phyloP scores from a whole-genome alignment of 768 basidiomycete genomes.

The Neoboletus brunneissimus region DNA sequence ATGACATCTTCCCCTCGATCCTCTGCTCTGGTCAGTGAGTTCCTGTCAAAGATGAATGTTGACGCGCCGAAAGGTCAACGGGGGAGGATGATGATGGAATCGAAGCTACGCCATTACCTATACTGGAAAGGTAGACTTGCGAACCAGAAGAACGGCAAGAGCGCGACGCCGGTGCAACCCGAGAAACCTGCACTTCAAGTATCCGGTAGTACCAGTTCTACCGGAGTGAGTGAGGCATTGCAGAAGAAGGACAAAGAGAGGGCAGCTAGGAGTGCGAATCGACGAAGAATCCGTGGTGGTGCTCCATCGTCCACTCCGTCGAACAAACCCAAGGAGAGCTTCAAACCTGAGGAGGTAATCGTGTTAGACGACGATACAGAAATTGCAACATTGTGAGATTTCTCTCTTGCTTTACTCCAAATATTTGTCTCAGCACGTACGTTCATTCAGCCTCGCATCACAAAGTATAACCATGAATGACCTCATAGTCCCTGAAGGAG shows the following conservation, averaged over 20 bases:
- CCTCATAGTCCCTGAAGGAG: conserved; percentile 14
- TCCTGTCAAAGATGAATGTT: conserved; percentile 62
- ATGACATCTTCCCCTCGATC: conserved; percentile 85
- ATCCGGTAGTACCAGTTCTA: conserved; percentile 8
- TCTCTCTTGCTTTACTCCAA: neutral
- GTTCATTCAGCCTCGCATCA: conserved; percentile 16
- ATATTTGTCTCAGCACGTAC: neutral
- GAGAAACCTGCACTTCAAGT: conserved; percentile 14
- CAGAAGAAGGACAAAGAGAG: conserved; percentile 71
- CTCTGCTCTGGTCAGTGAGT: conserved; percentile 73
- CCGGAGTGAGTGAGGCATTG: conserved; percentile 65
- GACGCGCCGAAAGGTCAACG: conserved; percentile 56
- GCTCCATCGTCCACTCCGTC: conserved; percentile 34
- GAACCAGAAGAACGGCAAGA: conserved; percentile 24
- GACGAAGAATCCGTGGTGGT: conserved; percentile 78
- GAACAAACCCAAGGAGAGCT: conserved; percentile 10
- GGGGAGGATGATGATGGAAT: conserved; percentile 78
- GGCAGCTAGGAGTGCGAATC: conserved; percentile 55
- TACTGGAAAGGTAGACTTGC: conserved; percentile 69
- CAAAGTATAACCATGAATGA: conserved; percentile 18
- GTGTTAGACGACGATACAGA: conserved; percentile 31
- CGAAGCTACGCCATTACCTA: conserved; percentile 67
- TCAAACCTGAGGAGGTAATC: conserved; percentile 9
- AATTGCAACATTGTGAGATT: conserved; percentile 58
- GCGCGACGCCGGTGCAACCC: neutral